A percentile compares a stretch with the other conserved stretches of the same genome.
These are phyloP conservation scores for Stemphylium beticola DNA, from an alignment of 2,329 filamentous ascomycete genomes.

Conservation along the genomic window DNA sequence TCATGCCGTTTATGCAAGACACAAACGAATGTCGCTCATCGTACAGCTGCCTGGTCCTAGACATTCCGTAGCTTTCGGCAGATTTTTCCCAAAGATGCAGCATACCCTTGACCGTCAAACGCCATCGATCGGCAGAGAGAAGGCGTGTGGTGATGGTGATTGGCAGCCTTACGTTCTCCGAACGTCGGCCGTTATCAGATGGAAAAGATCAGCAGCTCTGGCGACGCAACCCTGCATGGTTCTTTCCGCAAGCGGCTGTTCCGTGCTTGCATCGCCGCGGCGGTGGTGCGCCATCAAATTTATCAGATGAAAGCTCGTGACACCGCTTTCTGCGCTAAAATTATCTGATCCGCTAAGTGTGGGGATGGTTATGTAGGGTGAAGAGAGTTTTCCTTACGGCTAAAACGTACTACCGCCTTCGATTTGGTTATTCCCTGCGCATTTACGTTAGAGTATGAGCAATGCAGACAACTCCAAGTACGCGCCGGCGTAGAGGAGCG, in stretches of 20 bases:
- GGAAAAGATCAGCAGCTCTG: slow-evolving; percentile 22
- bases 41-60: not conserved
- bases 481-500: not conserved
- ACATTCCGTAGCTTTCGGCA: not conserved
- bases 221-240: slow-evolving; percentile 35
- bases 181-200: slow-evolving; percentile 44
- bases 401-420: slow-evolving; percentile 27
- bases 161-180: slow-evolving; percentile 18
- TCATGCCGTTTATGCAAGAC: slow-evolving; percentile 2
- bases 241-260: slow-evolving; percentile 27
- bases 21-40: slow-evolving; percentile 11
- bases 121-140: slow-evolving; percentile 10
- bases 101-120: slow-evolving; percentile 4
- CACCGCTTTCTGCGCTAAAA: slow-evolving; percentile 18
- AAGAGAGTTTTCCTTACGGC: slow-evolving; percentile 25
- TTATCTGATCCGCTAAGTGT: slow-evolving; percentile 43
- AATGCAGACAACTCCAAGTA: slow-evolving; percentile 1
- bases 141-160: not conserved
- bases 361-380: slow-evolving; percentile 15
- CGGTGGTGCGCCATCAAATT: slow-evolving; percentile 20
- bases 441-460: slow-evolving; percentile 27
- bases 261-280: slow-evolving; percentile 16
- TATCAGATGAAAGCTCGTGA: slow-evolving; percentile 43
- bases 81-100: slow-evolving; percentile 11
- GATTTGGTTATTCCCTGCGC: slow-evolving; percentile 1